Percentiles rank a stretch among this genome's conserved stretches.
phyloP scores from a whole-genome alignment of 1,139 yeast species.

The Zhuliangozyma parablackwelliae region DNA sequence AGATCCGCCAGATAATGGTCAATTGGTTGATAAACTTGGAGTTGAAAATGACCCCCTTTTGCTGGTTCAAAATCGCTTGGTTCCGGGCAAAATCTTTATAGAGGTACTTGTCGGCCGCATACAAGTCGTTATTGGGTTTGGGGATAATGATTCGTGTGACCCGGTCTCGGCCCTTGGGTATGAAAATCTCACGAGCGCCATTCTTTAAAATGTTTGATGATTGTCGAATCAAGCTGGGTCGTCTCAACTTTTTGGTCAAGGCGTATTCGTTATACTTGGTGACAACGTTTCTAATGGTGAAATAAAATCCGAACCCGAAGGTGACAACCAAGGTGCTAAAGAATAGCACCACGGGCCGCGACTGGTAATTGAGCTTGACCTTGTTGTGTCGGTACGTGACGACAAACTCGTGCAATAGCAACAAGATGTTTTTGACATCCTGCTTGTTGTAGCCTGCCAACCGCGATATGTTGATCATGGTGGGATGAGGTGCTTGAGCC shows the following conservation, averaged over 20 bases:
- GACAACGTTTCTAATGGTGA: slow-evolving; percentile 28
- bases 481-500: too few species aligned
- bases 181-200: slow-evolving; percentile 51
- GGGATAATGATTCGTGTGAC: slow-evolving; percentile 50
- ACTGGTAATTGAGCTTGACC: slow-evolving; percentile 39
- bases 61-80: slow-evolving; percentile 29
- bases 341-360: slow-evolving; percentile 43
- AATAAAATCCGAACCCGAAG: slow-evolving; percentile 39
- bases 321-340: slow-evolving; percentile 40
- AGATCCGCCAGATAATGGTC: slow-evolving; percentile 71
- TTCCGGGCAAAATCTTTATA: slow-evolving; percentile 50
- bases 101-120: slow-evolving; percentile 65
- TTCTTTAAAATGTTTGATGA: slow-evolving; percentile 44
- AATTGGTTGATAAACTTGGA: slow-evolving; percentile 72
- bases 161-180: slow-evolving; percentile 46
- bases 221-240: slow-evolving; percentile 42
- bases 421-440: slow-evolving; percentile 31
- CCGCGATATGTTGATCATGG: slow-evolving; percentile 34
- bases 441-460: slow-evolving; percentile 31
- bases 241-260: slow-evolving; percentile 20
- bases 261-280: slow-evolving; percentile 29
- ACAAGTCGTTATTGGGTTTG: slow-evolving; percentile 55
- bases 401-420: slow-evolving; percentile 36
- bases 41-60: slow-evolving; percentile 37
- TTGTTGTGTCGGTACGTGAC: slow-evolving; percentile 34